Conservation (phyloP, 2,329 filamentous ascomycete species). For the Aplosporella prunicola region DNA sequence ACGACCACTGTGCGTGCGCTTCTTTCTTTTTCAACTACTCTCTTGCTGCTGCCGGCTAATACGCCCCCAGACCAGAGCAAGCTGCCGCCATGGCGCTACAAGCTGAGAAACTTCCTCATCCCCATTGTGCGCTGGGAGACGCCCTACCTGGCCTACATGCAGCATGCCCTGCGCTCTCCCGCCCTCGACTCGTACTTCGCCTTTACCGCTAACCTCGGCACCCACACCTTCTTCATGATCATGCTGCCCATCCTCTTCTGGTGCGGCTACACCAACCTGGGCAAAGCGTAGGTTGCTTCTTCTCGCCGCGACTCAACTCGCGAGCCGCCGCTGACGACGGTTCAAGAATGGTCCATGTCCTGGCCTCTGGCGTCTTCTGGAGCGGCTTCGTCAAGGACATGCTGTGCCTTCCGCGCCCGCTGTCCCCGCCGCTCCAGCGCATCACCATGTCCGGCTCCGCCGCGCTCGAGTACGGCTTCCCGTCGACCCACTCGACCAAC, state of each 20-base stretch:
- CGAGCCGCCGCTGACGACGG: slow-evolving; percentile 16
- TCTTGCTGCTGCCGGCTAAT: slow-evolving; percentile 19
- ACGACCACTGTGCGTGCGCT: slow-evolving; percentile 47
- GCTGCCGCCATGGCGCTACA: slow-evolving; percentile 83
- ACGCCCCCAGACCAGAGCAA: slow-evolving; percentile 59
- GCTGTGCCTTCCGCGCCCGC: slow-evolving; percentile 79
- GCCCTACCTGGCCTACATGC: slow-evolving; percentile 80
- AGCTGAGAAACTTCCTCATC: slow-evolving; percentile 68
- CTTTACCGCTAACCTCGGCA: slow-evolving; percentile 89
- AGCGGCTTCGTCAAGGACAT: slow-evolving; percentile 93
- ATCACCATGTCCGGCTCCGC: slow-evolving; percentile 97
- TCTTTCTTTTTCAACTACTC: slow-evolving; percentile 7
- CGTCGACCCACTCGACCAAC: slow-evolving; percentile 94
- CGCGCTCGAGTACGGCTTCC: slow-evolving; percentile 92
- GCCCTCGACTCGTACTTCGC: slow-evolving; percentile 94
- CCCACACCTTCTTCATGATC: slow-evolving; percentile 98
- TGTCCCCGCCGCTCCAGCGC: slow-evolving; percentile 83
- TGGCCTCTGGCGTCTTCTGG: slow-evolving; percentile 55
- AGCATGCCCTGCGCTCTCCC: slow-evolving; percentile 69
- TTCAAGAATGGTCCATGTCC: slow-evolving; percentile 43
- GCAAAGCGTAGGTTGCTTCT: slow-evolving; percentile 61
- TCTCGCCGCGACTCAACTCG: no score
- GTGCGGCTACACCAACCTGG: slow-evolving; percentile 80
- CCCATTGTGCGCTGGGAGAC: slow-evolving; percentile 92
- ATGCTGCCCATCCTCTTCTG: slow-evolving; percentile 91